phyloP scores from a whole-genome alignment of 106 monocot genomes.

The Apostasia ramifera region DNA sequence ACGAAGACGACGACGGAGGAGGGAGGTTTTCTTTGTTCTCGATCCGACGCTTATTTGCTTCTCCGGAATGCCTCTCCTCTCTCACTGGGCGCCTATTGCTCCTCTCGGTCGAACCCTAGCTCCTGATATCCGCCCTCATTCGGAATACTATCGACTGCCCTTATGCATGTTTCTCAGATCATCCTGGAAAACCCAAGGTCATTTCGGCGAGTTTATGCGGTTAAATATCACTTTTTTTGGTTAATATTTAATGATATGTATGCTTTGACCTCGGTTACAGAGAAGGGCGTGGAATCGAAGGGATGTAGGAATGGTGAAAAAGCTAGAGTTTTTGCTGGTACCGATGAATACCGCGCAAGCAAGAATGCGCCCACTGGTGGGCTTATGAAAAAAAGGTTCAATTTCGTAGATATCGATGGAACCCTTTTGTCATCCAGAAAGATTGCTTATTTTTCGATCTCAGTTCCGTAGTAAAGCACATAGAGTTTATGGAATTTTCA shows the following conservation, averaged over 20 bases:
- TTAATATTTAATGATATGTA: neutral
- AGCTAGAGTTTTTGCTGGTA: neutral
- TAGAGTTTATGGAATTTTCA: too few species aligned
- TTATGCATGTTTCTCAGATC: neutral
- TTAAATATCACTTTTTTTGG: neutral
- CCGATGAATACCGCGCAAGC: conserved; percentile 9
- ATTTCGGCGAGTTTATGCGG: neutral
- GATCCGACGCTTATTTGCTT: neutral
- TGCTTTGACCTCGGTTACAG: neutral
- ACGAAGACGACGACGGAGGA: neutral
- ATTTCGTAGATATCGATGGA: neutral
- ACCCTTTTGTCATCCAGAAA: neutral
- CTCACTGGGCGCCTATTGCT: conserved; percentile 3
- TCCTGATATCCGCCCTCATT: neutral
- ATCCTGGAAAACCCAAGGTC: neutral
- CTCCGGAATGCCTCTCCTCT: conserved; percentile 14
- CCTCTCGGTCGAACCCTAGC: conserved; percentile 16
- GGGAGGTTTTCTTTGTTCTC: neutral
- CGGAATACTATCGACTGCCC: neutral
- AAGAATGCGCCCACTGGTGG: conserved; percentile 12
- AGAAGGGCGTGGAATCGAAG: neutral
- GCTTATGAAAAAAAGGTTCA: conserved; percentile 40
- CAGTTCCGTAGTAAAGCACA: too few species aligned
- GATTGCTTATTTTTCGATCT: neutral
- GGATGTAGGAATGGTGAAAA: conserved; percentile 4